Base-by-base conservation (phyloP, 129 eudicot genomes). In the Deinandra increscens region DNA sequence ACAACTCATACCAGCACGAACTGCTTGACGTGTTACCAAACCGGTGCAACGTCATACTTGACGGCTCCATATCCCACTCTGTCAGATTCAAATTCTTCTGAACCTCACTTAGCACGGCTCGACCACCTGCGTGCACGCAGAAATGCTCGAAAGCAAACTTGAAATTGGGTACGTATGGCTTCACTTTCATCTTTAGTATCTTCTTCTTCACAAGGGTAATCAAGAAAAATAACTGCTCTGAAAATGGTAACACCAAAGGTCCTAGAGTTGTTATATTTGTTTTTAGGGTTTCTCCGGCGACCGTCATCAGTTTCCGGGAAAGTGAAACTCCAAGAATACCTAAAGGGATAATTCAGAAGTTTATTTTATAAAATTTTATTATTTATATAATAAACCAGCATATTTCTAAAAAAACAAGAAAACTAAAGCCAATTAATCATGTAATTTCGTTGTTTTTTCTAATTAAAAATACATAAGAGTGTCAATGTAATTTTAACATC, bases 81-180 rank as follows among this genome's bases (percentile, higher is more conserved):
- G 55, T 41, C 9, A 70, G 45, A 23, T 70, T 41, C 29, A 55
- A 55, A 14, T 10, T 70, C 66, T 70, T 70, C 36, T 23, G 11
- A 55, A 70, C 17, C 33, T 55, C 55, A 41, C 56, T 37, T 13
- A 70, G 38, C 42, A 70, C 66, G 9, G 10, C 75, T n/a, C 14
- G 20, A 4, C 75, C 31, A 1, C 74, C 43, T 0, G 65, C 74
- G 12, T 70, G 66, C 5, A 70, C 31, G 4, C 65, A 55, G 1
- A 70, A 54, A 70, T 70, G 75, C 75, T 70, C 54, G 7, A 70
- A 70, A 6, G 55, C 74, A 12, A 7, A 65, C 66, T 70, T 54
- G 38, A 54, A 70, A 3, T 55, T n/a, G 7, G 55, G 74, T 22
- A 55, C 39, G n/a, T 70, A 70, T 4, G 66, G 75, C 54, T 54